Conservation (phyloP, 1,139 yeast species). For the Debaryomycetaceae sp. region DNA sequence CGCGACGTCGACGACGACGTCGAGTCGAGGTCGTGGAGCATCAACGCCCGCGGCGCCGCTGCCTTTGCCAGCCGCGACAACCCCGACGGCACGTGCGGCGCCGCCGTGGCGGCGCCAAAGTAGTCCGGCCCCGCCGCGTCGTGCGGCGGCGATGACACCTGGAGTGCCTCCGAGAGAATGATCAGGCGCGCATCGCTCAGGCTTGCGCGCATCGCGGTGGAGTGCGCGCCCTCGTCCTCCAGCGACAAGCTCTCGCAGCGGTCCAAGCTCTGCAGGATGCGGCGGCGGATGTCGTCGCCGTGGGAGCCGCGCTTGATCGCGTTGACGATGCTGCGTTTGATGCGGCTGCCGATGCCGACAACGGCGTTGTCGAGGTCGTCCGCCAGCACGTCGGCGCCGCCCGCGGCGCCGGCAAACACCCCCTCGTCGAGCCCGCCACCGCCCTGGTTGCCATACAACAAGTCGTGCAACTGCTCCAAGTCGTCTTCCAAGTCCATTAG, state of each 20-base stretch:
- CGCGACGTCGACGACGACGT: constrained; percentile 23
- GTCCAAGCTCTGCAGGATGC: constrained; percentile 24
- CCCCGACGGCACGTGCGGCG: constrained; percentile 17
- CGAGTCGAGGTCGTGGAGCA: constrained; percentile 34
- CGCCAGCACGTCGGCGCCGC: constrained; percentile 44
- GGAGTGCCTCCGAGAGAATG: constrained; percentile 32
- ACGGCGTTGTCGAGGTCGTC: constrained; percentile 77
- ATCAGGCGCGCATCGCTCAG: constrained; percentile 24
- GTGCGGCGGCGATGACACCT: constrained; percentile 12
- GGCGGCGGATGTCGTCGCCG: constrained; percentile 20
- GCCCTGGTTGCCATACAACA: constrained; percentile 29
- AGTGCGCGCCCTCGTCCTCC: constrained; percentile 7
- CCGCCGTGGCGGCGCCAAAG: constrained; percentile 5
- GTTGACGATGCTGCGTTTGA: constrained; percentile 55
- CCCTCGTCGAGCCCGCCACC: constrained; percentile 5
- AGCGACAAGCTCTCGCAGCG: constrained; percentile 11
- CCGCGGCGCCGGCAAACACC: constrained; percentile 14
- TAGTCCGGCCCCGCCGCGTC: constrained; percentile 7
- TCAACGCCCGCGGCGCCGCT: constrained; percentile 11
- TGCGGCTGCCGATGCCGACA: constrained; percentile 68
- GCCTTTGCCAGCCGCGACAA: constrained; percentile 13
- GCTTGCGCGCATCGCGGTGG: constrained; percentile 9
- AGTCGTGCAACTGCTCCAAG: constrained; percentile 33
- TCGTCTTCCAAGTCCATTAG: constrained; percentile 52
- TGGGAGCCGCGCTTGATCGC: constrained; percentile 39